Evolutionary conservation across 2,329 filamentous ascomycete species (phyloP), one percentile per base, ranked within the genome.

Genomic region (Camillea tinctor): DNA sequence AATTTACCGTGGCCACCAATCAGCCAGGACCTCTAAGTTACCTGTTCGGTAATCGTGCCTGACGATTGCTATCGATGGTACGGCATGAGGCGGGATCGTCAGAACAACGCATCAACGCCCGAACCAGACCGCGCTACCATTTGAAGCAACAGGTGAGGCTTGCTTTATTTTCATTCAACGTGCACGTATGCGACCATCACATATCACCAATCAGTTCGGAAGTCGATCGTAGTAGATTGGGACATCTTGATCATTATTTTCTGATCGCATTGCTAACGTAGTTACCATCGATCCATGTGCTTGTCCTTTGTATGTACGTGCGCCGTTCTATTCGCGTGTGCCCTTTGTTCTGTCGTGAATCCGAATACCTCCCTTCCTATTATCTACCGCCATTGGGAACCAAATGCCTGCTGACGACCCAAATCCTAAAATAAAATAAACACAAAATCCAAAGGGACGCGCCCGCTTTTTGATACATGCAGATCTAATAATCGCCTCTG

Each of bases 401-500:
- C 36, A 44, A 44, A 44, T 17, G 11, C 36, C 36, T 44, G 36
- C 36, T 44, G 36, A 44, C 36, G 36, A 58, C 54, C 57, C 50
- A 63, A 64, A 51, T 64, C 44, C 54, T 50, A 53, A 60, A 49
- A 53, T 62, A 40, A 22, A 65, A 63, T 54, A 1, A 51, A 49
- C 54, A 62, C 54, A 59, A 66, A 68, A 61, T 58, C 63, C 66
- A 61, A 60, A 60, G 61, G 61, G 54, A 62, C 60, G 60, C 64
- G 60, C 60, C 60, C 62, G 52, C 60, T 66, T 61, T 65, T 60
- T 51, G 53, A 55, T 68, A 64, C 64, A 67, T 66, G 49, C 44
- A 56, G 55, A 62, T 68, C 67, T 65, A 67, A 62, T 51, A 60
- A 64, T 61, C 62, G 50, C 57, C 58, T 30, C 26, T 44, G 36